These are phyloP conservation scores for Pichia terricola DNA, from an alignment of 1,139 yeast genomes.

Conservation along the genomic window DNA sequence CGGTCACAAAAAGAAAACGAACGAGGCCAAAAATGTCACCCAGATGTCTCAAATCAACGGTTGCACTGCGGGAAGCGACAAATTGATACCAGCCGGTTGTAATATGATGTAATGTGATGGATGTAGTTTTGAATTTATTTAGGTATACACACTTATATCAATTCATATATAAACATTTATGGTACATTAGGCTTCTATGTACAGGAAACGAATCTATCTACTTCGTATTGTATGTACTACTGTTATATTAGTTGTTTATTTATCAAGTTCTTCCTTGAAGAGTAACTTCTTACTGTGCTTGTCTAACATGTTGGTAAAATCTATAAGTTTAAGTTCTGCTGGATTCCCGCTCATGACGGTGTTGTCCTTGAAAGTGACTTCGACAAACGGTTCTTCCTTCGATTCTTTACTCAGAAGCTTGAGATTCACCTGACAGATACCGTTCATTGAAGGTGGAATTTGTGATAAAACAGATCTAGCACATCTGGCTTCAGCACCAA, in stretches of 20 bases:
- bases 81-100: too few species aligned
- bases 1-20: too few species aligned
- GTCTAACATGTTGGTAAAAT: slow-evolving; percentile 49
- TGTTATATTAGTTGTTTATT: slow-evolving; percentile 10
- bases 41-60: too few species aligned
- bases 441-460: slow-evolving; percentile 61
- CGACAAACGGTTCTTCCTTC: slow-evolving; percentile 45
- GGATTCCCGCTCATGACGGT: slow-evolving; percentile 65
- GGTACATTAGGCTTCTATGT: too few species aligned
- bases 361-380: slow-evolving; percentile 79
- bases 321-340: slow-evolving; percentile 38
- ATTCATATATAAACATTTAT: too few species aligned
- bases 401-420: slow-evolving; percentile 42
- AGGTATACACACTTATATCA: too few species aligned
- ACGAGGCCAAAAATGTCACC: too few species aligned
- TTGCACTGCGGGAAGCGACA: too few species aligned
- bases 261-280: slow-evolving; percentile 54
- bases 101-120: too few species aligned
- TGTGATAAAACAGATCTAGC: slow-evolving; percentile 75
- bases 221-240: too few species aligned
- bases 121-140: too few species aligned
- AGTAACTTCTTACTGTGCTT: slow-evolving; percentile 63
- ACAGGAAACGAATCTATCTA: too few species aligned
- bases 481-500: slow-evolving; percentile 63
- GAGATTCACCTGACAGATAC: slow-evolving; percentile 41